phyloP scores from a whole-genome alignment of 2,329 filamentous ascomycete genomes.

The Aurifilum marmelostoma region DNA sequence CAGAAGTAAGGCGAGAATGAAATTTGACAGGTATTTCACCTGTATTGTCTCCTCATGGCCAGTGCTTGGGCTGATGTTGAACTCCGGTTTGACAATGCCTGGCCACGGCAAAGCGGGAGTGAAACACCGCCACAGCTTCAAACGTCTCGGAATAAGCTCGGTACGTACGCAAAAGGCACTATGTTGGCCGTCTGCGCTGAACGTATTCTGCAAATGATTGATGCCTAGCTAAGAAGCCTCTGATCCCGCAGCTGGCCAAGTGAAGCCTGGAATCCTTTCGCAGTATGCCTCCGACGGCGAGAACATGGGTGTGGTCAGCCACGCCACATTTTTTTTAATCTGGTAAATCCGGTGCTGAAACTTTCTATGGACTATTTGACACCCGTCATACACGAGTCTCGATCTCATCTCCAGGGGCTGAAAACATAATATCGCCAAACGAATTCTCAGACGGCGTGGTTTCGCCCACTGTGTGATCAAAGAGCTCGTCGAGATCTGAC shows the following conservation, averaged over 20 bases:
- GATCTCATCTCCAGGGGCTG: background rate
- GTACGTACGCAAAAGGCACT: too few species aligned
- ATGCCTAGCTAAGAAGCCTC: too few species aligned
- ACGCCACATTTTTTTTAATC: too few species aligned
- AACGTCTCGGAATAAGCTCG: too few species aligned
- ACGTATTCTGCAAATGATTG: too few species aligned
- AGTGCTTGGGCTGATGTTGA: constrained; percentile 23
- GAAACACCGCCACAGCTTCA: too few species aligned
- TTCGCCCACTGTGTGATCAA: background rate
- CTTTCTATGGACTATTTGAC: too few species aligned
- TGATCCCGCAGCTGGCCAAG: too few species aligned
- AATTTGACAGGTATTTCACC: constrained; percentile 19
- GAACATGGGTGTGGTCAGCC: background rate
- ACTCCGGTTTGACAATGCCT: constrained; percentile 30
- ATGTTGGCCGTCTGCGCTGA: too few species aligned
- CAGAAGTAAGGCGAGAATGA: constrained; percentile 14
- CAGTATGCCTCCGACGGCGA: background rate
- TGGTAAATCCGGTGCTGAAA: too few species aligned
- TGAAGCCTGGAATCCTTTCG: too few species aligned
- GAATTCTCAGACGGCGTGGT: background rate
- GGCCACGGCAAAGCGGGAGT: constrained; percentile 14
- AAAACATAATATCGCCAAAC: background rate
- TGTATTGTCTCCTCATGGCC: constrained; percentile 22
- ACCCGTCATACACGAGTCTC: too few species aligned
- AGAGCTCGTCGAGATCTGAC: background rate